Evolutionary conservation across 1,139 yeast genomes (phyloP), one percentile per base, ranked within the genome.

Genomic region (Sugiyamaella novakii): DNA sequence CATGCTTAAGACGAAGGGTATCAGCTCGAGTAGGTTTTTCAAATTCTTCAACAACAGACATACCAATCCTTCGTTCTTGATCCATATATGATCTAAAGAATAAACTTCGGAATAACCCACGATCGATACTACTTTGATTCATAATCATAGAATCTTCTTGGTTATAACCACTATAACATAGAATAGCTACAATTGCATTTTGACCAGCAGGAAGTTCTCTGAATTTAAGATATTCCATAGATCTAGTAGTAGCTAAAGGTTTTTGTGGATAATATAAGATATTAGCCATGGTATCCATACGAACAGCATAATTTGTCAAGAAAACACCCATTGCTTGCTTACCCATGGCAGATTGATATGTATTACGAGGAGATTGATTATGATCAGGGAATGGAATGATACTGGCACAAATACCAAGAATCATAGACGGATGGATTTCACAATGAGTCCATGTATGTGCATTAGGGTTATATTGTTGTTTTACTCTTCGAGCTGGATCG

Each of bases 241-340:
- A 83, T 72, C 98, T 83, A n/a, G 98, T 92, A 28, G 98, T 94
- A 46, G 98, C 99, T 65, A 92, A 75, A n/a, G 99, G 98, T 69
- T 92, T 94, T 69, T 92, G 99, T 40, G 99, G 99, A 64, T 92
- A 92, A 67, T 94, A 94, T 59, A 92, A 77, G 63, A 92, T 91
- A 63, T 92, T 92, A 12, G 98, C 97, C 98, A 94, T 92, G 3
- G 98, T 92, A 71, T 92, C 99, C 98, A 92, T 92, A 74, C 99
- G 87, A 46, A 91, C 96, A 49, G 86, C 80, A 68, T 92, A 94
- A 66, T 92, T 92, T 3, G 98, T 92, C 64, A 92, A 78, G 70
- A 88, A 91, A n/a, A 94, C 98, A 67, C 99, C 99, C 98, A 92
- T 92, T 53, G 99, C 99, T 74, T 92, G 99, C 72, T 92, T 92